These are phyloP conservation scores for Phyllosticta capitalensis DNA, from an alignment of 2,329 filamentous ascomycete genomes.

Conservation along the genomic window DNA sequence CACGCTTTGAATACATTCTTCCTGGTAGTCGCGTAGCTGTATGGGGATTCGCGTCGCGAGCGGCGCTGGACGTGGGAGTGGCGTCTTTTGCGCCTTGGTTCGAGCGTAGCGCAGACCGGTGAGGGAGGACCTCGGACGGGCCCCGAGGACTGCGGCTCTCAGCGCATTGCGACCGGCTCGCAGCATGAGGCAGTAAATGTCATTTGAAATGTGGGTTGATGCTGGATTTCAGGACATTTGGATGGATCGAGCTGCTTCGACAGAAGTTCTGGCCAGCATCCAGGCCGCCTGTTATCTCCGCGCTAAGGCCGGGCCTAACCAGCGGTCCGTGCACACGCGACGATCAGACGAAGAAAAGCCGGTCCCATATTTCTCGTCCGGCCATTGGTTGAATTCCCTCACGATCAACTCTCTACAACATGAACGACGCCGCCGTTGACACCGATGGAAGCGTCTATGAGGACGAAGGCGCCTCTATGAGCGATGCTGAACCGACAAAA, in stretches of 20 bases:
- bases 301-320: background rate
- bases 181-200: constrained; percentile 19
- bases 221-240: background rate
- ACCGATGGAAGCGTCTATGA: background rate
- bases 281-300: background rate
- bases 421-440: background rate
- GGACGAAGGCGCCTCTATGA: background rate
- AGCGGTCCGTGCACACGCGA: background rate
- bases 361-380: background rate
- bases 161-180: constrained; percentile 22
- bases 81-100: background rate
- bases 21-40: constrained; percentile 71
- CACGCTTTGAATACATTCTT: constrained; percentile 82
- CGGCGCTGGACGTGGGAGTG: constrained; percentile 1
- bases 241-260: background rate
- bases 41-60: constrained; percentile 28
- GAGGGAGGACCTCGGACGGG: background rate
- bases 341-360: background rate
- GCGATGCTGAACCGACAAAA: too few relatives aligned
- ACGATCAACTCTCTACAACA: too few relatives aligned
- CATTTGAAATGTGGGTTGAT: background rate
- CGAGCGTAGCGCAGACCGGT: constrained; percentile 15
- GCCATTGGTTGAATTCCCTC: background rate
- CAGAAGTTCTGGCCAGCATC: background rate
- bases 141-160: constrained; percentile 13